phyloP scores from a whole-genome alignment of 176 grass and related monocot species.

The Echinochloa phyllopogon region DNA sequence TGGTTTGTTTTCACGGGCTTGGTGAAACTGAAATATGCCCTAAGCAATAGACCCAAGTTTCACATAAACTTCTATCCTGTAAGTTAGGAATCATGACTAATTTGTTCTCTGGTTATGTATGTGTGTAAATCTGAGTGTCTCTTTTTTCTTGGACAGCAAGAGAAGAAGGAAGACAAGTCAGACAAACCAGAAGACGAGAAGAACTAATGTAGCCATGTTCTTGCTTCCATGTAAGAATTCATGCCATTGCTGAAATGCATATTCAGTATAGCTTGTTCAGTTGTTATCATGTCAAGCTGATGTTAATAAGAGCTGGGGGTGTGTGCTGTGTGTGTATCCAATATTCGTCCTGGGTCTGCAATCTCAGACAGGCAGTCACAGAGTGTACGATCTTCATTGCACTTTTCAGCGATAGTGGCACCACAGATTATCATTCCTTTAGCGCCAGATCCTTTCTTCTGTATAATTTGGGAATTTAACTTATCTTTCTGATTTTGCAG shows the following conservation, averaged over 20 bases:
- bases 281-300: neutral
- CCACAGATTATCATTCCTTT: neutral
- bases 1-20: neutral
- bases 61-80: neutral
- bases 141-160: conserved; percentile 46
- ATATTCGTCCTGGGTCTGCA: neutral
- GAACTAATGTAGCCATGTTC: conserved; percentile 44
- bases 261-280: neutral
- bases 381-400: neutral
- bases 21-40: conserved; percentile 12
- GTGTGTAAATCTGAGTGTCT: conserved; percentile 32
- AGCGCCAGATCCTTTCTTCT: neutral
- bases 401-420: neutral
- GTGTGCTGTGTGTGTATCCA: neutral
- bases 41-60: neutral
- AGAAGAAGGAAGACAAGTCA: conserved; percentile 75
- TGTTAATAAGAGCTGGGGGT: neutral
- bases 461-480: neutral
- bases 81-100: neutral
- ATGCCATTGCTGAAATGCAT: conserved; percentile 8
- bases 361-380: neutral
- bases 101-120: neutral
- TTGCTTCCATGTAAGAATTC: conserved; percentile 43
- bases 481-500: conserved; percentile 2
- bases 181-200: conserved; percentile 76